Base-by-base conservation (phyloP, 1,284 basidiomycete species). In the Pseudozyma sp. region DNA sequence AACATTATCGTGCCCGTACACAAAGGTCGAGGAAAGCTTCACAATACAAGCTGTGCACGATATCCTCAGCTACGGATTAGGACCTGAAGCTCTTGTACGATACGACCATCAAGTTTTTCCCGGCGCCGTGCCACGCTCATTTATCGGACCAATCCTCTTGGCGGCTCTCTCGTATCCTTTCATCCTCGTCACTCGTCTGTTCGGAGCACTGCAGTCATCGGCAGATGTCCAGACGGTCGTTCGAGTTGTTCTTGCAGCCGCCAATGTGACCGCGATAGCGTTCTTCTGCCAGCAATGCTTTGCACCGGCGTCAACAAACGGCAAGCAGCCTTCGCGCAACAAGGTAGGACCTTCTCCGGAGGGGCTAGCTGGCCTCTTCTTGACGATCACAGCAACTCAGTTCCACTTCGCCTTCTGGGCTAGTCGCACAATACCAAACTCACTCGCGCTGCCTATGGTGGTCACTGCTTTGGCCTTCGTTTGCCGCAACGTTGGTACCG, bases 1-100 rank as follows among this genome's bases (percentile, higher is more conserved):
- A 4, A 62, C 62, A 7, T 21, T 74, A 11, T 59, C 62, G 3
- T 74, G 58, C 40, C 96, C 96, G 0, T 95, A 92, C 84, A 93
- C 93, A 3, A 99, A 99, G 86, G 96, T 99, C 43, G 97, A 99
- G 85, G 96, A 99, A 87, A 93, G 92, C 82, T 97, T 98, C 88
- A 95, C 92, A 70, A 88, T 98, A 6, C 96, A 99, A 83, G 95
- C 94, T 0, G 90, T 89, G 0, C 93, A 97, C 84, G 96, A 99
- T 85, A 88, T 94, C 19, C 87, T 97, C 36, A 89, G 91, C 86
- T 91, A 92, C 77, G 93, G 93, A 11, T 80, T 91, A 14, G 59
- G 81, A 0, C 81, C 86, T 19, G 18, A 50, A 2, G 62, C 54
- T 5, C 31, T 59, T 42, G 5, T 14, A 1, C 65, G 94, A 91